These are phyloP conservation scores for Collybia sordida DNA, from an alignment of 768 basidiomycete species.

Conservation along the genomic window DNA sequence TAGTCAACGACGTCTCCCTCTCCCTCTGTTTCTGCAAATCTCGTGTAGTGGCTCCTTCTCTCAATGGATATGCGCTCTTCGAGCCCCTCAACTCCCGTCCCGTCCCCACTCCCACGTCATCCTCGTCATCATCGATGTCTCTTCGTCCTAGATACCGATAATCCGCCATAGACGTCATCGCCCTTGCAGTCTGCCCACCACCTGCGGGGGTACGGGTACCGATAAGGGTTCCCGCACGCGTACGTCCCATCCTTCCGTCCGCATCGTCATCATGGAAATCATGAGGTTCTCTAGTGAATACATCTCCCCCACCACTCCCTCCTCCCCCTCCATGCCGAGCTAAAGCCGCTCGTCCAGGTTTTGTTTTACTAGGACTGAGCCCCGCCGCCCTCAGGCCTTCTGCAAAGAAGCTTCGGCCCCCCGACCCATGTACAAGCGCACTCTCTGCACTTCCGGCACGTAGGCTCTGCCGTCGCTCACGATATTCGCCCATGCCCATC, in stretches of 20 bases:
- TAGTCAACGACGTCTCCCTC: conserved; percentile 11
- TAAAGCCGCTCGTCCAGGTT: conserved; percentile 14
- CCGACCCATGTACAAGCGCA: conserved; percentile 32
- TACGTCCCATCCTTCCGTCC: conserved; percentile 8
- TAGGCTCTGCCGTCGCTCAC: conserved; percentile 53
- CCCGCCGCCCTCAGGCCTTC: conserved; percentile 75
- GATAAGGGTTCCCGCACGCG: conserved; percentile 14
- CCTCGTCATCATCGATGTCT: conserved; percentile 21
- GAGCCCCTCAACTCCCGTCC: neutral
- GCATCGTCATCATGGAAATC: conserved; percentile 5
- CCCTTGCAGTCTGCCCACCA: conserved; percentile 27
- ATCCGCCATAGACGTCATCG: conserved; percentile 58
- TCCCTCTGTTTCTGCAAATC: conserved; percentile 16
- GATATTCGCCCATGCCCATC: conserved; percentile 19
- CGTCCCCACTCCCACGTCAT: conserved; percentile 3
- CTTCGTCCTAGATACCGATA: conserved; percentile 34
- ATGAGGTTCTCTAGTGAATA: neutral
- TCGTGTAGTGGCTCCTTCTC: conserved; percentile 3
- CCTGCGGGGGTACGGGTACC: conserved; percentile 2
- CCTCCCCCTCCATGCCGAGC: conserved; percentile 10
- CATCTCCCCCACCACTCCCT: conserved; percentile 2
- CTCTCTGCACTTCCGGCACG: conserved; percentile 75
- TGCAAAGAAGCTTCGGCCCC: conserved; percentile 58
- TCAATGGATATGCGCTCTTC: conserved; percentile 10
- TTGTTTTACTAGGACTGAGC: conserved; percentile 39